Evolutionary conservation across 2,329 filamentous ascomycete species (phyloP), one percentile per base, ranked within the genome.

Genomic region (Coccinonectria pachysandricola): DNA sequence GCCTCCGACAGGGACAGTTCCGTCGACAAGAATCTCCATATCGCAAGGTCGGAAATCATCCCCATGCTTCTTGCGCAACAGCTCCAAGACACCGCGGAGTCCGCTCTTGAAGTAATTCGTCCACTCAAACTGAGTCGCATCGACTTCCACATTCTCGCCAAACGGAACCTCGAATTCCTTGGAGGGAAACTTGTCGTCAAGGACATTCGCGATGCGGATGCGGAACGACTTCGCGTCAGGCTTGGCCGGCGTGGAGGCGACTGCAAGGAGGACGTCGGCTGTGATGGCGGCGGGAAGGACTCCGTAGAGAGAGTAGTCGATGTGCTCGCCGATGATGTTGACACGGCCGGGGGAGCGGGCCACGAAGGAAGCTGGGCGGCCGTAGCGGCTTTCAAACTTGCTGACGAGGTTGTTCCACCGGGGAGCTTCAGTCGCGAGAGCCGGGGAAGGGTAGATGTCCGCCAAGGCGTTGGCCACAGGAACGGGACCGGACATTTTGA

Each of bases 241-340:
- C 6, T 65, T 59, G 5, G 62, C 50, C 20, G 68, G 54, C 15
- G 67, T 65, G 30, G 67, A 60, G 45, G 54, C 69, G 19, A 95
- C 82, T 27, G 88, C 91, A 48, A 98, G 71, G 33, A 98, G 70
- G 31, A 86, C 79, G 56, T 98, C 91, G 36, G 85, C 82, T 5
- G 82, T 85, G 41, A 96, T 86, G 36, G 88, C 91, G 75, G 95
- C 95, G 27, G 91, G 91, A 13, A 98, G 68, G 33, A 95, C 87
- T 43, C 91, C 79, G 64, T 96, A 98, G 12, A 98, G 73, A 9
- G 85, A 94, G 62, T 98, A 98, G 63, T 98, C 91, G 48, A 98
- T 94, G 62, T 98, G 91, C 68, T 98, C 91, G 55, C 91, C 91
- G 52, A 98, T 95, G 49, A 98, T 91, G 62, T 96, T 96, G 41